Conservation (phyloP, 2,329 filamentous ascomycete genomes). For the Xylaria sp. region DNA sequence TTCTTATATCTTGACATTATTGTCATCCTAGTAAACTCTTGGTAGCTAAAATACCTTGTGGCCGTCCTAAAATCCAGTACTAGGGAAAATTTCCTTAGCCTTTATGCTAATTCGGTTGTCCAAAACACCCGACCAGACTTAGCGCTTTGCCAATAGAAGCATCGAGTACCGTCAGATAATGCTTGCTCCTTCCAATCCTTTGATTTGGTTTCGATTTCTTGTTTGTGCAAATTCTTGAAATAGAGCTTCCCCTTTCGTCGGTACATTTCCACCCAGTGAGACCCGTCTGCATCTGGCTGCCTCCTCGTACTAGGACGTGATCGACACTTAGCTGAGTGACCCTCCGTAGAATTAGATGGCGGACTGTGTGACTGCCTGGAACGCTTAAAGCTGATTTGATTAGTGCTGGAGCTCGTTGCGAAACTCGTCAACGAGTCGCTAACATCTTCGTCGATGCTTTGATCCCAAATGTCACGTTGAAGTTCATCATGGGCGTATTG, state of each 20-base stretch:
- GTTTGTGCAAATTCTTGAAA: conserved; percentile 12
- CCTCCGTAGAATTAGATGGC: conserved; percentile 31
- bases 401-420: conserved; percentile 4
- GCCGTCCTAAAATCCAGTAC: background rate
- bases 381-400: conserved; percentile 10
- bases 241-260: conserved; percentile 15
- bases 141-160: conserved; percentile 13
- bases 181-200: conserved; percentile 4
- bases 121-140: conserved; percentile 20
- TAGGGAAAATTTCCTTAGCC: conserved; percentile 5
- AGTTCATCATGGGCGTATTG: conserved; percentile 8
- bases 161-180: conserved; percentile 9
- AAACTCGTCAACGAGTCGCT: conserved; percentile 6
- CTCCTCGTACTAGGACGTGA: conserved; percentile 7
- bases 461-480: conserved; percentile 3
- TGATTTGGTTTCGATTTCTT: conserved; percentile 18
- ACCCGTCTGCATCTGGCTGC: background rate
- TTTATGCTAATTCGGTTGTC: conserved; percentile 16
- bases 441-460: background rate
- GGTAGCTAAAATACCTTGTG: conserved; percentile 9
- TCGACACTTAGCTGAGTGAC: conserved; percentile 24
- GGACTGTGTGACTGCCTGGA: conserved; percentile 8
- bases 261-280: conserved; percentile 11
- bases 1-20: conserved; percentile 12
- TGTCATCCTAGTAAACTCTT: conserved; percentile 4